These are phyloP conservation scores for Exophiala sideris DNA, from an alignment of 2,329 filamentous ascomycete species.

Conservation along the genomic window DNA sequence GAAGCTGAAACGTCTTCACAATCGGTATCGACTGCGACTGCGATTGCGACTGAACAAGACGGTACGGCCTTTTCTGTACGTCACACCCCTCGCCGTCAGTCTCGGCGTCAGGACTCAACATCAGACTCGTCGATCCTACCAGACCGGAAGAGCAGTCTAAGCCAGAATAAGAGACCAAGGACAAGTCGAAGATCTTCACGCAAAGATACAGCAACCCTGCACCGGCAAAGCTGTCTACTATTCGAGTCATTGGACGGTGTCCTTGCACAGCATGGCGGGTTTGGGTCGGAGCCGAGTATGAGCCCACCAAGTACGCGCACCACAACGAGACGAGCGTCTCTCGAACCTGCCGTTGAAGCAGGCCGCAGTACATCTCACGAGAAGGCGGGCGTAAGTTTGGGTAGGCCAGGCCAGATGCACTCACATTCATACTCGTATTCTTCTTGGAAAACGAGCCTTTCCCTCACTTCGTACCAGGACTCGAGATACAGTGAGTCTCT, in stretches of 20 bases:
- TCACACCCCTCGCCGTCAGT: slow-evolving; percentile 3
- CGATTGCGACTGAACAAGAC: not conserved
- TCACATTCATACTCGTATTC: no score
- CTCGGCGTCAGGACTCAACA: no score
- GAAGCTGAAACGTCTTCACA: not conserved
- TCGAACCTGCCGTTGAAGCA: not conserved
- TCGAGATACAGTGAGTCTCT: no score
- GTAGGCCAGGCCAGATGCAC: no score
- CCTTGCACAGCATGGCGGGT: slow-evolving; percentile 14
- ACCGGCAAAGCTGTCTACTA: slow-evolving; percentile 16
- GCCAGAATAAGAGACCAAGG: not conserved
- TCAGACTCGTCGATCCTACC: not conserved
- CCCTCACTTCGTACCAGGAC: no score
- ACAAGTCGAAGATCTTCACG: slow-evolving; percentile 2
- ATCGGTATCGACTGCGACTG: not conserved
- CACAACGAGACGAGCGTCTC: slow-evolving; percentile 14
- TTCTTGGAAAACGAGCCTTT: no score
- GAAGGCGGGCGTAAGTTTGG: no score
- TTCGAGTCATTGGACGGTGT: slow-evolving; percentile 21
- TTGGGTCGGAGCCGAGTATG: slow-evolving; percentile 14
- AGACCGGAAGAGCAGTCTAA: slow-evolving; percentile 13
- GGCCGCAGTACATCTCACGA: no score
- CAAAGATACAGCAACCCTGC: slow-evolving; percentile 10
- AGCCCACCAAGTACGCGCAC: slow-evolving; percentile 6
- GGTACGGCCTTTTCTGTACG: not conserved